Evolutionary conservation across 768 basidiomycete species (phyloP).

Genomic region (Lanmaoa pseudosensibilis): DNA sequence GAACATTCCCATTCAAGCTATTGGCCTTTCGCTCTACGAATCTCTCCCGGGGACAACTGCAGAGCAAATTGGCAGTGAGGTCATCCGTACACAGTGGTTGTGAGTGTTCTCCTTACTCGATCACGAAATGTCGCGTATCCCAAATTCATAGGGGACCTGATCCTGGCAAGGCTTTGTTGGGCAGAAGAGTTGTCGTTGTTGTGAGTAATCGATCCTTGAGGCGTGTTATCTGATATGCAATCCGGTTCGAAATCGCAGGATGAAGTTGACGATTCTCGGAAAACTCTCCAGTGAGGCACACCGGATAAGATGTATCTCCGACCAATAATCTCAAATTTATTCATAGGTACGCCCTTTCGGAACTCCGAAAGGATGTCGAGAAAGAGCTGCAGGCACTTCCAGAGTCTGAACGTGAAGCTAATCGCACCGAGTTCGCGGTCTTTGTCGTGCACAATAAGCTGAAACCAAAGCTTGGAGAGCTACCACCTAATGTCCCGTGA

Average conservation of each 20-base stretch:
- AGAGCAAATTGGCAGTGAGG: constrained; percentile 77
- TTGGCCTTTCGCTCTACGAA: constrained; percentile 95
- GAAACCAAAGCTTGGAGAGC: constrained; percentile 76
- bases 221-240: constrained; percentile 15
- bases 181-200: constrained; percentile 79
- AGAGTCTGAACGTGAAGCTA: constrained; percentile 70
- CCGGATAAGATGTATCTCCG: neutral
- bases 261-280: constrained; percentile 86
- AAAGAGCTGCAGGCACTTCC: constrained; percentile 60
- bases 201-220: constrained; percentile 42
- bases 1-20: constrained; percentile 92
- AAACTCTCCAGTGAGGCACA: constrained; percentile 76
- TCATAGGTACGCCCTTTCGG: constrained; percentile 81
- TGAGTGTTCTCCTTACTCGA: constrained; percentile 38
- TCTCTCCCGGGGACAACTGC: constrained; percentile 72
- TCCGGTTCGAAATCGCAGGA: constrained; percentile 47
- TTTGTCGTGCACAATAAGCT: constrained; percentile 96
- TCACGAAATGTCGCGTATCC: neutral
- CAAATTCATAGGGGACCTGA: constrained; percentile 54
- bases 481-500: constrained; percentile 68
- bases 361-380: constrained; percentile 89
- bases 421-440: constrained; percentile 81
- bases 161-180: constrained; percentile 68
- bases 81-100: constrained; percentile 97
- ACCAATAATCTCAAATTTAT: constrained; percentile 2